phyloP scores from a whole-genome alignment of 140 eudicot species.

The Anethum foeniculum region DNA sequence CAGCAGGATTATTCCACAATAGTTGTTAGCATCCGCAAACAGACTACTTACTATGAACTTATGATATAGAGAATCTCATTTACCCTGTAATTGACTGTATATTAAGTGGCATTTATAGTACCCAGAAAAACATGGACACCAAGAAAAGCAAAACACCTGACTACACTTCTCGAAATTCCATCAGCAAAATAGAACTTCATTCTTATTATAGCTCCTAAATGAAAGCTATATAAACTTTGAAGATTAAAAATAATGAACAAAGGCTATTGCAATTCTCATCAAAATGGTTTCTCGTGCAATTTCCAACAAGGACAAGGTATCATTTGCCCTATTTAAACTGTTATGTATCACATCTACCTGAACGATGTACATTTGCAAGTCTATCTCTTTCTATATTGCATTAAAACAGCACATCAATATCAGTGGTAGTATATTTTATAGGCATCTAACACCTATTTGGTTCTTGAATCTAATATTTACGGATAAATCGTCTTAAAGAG shows the following conservation, averaged over 20 bases:
- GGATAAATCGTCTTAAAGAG: background rate
- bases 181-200: background rate
- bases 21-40: background rate
- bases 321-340: background rate
- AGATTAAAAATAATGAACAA: background rate
- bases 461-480: background rate
- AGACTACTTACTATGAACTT: background rate
- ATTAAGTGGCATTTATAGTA: too few species aligned
- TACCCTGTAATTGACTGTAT: background rate
- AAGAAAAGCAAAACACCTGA: too few species aligned
- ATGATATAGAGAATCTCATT: background rate
- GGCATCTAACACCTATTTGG: background rate
- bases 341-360: background rate
- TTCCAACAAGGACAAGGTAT: background rate
- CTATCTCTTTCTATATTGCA: background rate
- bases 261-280: background rate
- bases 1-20: background rate
- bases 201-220: background rate
- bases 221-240: too few species aligned
- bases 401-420: background rate
- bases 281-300: background rate
- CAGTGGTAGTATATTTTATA: background rate
- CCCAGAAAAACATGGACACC: background rate
- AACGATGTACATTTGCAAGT: background rate
- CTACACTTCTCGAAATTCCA: background rate